Conservation (phyloP, 2,329 filamentous ascomycete genomes). For the Acrocalymma vagum region DNA sequence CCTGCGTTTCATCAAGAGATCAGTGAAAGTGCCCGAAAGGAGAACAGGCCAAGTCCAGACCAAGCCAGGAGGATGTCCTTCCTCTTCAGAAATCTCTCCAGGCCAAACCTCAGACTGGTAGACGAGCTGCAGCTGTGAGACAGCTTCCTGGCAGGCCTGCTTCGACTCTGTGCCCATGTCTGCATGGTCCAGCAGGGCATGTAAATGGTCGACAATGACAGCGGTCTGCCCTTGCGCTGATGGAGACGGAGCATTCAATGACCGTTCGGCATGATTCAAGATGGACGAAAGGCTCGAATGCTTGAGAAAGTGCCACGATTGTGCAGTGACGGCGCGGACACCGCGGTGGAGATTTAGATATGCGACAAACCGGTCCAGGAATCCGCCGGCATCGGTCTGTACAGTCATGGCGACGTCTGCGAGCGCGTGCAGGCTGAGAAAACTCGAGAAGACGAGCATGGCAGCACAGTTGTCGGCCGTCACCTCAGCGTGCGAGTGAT, state of each 20-base stretch:
- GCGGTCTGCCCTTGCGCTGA: slow-evolving; percentile 10
- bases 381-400: slow-evolving; percentile 12
- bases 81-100: background rate
- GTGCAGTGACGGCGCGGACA: slow-evolving; percentile 15
- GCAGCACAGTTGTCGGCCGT: slow-evolving; percentile 19
- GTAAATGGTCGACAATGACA: slow-evolving; percentile 10
- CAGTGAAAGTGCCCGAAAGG: slow-evolving; percentile 23
- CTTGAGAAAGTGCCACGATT: slow-evolving; percentile 19
- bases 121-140: slow-evolving; percentile 17
- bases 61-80: slow-evolving; percentile 7
- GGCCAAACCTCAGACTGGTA: slow-evolving; percentile 13
- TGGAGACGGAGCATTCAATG: slow-evolving; percentile 8
- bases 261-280: slow-evolving; percentile 9
- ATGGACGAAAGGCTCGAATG: slow-evolving; percentile 18
- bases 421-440: slow-evolving; percentile 23
- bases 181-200: slow-evolving; percentile 14
- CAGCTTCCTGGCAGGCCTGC: slow-evolving; percentile 19
- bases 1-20: slow-evolving; percentile 23
- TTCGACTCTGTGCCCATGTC: slow-evolving; percentile 11
- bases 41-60: slow-evolving; percentile 28
- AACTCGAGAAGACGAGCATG: slow-evolving; percentile 22
- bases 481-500: slow-evolving; percentile 11
- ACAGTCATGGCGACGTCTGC: slow-evolving; percentile 19
- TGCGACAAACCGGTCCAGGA: slow-evolving; percentile 23
- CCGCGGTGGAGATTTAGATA: slow-evolving; percentile 28